Conservation (phyloP, 2,329 filamentous ascomycete species). For the Alternaria gansuensis region DNA sequence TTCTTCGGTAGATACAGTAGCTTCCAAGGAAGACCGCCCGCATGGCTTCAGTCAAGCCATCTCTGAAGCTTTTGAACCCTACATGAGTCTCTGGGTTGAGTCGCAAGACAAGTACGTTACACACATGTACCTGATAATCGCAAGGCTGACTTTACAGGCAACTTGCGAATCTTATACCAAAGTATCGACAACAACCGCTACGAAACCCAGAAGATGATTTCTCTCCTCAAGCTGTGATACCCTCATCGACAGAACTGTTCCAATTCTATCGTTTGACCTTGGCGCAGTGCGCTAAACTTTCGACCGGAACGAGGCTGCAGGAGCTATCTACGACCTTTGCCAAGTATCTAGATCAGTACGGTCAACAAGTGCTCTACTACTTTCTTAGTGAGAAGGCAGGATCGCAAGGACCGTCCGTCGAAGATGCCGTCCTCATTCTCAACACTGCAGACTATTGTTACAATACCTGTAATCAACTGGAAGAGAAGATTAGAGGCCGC, state of each 20-base stretch:
- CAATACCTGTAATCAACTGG: slow-evolving; percentile 87
- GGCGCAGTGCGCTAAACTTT: slow-evolving; percentile 94
- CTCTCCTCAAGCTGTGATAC: slow-evolving; percentile 84
- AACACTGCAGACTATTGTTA: slow-evolving; percentile 99
- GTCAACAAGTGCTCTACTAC: slow-evolving; percentile 86
- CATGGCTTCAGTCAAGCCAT: slow-evolving; percentile 88
- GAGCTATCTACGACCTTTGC: slow-evolving; percentile 87
- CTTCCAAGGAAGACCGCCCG: slow-evolving; percentile 76
- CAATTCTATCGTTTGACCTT: slow-evolving; percentile 94
- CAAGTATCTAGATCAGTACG: slow-evolving; percentile 94
- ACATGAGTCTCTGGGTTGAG: slow-evolving; percentile 95
- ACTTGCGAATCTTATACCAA: slow-evolving; percentile 82
- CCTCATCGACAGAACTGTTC: slow-evolving; percentile 95
- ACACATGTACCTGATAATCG: background rate
- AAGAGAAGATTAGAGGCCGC: slow-evolving; percentile 91
- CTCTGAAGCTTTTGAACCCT: slow-evolving; percentile 96
- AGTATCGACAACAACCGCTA: slow-evolving; percentile 83
- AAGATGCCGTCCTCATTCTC: slow-evolving; percentile 84
- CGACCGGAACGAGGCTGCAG: slow-evolving; percentile 84
- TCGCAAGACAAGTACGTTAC: slow-evolving; percentile 77
- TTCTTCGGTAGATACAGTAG: slow-evolving; percentile 88
- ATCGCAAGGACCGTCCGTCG: slow-evolving; percentile 67
- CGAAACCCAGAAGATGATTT: slow-evolving; percentile 90
- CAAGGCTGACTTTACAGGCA: slow-evolving; percentile 58
- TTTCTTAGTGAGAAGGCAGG: slow-evolving; percentile 69